Conservation (phyloP, 148 eudicot genomes). For the Camellia granthamiana region DNA sequence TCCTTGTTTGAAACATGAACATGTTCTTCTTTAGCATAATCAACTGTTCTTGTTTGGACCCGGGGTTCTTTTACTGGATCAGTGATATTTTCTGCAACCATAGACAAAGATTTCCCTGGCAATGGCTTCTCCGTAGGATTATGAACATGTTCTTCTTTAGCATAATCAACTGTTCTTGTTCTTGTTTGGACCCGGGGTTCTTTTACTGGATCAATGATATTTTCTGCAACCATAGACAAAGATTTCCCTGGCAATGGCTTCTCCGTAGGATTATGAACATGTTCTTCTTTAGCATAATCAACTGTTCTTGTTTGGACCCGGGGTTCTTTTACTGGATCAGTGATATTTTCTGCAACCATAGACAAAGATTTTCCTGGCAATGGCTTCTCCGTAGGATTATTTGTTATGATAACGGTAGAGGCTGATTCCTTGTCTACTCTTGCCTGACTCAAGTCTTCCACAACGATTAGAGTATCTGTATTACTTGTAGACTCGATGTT, state of each 20-base stretch:
- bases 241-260: background rate
- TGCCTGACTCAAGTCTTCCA: conserved; percentile 13
- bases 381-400: background rate
- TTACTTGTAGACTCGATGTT: conserved; percentile 1
- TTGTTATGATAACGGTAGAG: background rate
- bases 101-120: background rate
- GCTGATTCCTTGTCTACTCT: background rate
- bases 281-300: background rate
- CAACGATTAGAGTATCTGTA: conserved; percentile 8
- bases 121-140: background rate
- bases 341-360: conserved; percentile 22
- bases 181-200: no score
- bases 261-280: background rate
- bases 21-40: background rate
- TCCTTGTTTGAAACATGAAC: background rate
- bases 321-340: background rate
- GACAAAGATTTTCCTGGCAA: background rate
- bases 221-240: conserved; percentile 18
- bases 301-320: background rate
- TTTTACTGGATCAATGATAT: conserved; percentile 2
- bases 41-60: background rate
- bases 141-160: background rate
- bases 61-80: background rate
- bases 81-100: conserved; percentile 22
- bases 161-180: background rate